Base-by-base conservation (phyloP, 768 basidiomycete genomes). In the Suillus hirtellus region DNA sequence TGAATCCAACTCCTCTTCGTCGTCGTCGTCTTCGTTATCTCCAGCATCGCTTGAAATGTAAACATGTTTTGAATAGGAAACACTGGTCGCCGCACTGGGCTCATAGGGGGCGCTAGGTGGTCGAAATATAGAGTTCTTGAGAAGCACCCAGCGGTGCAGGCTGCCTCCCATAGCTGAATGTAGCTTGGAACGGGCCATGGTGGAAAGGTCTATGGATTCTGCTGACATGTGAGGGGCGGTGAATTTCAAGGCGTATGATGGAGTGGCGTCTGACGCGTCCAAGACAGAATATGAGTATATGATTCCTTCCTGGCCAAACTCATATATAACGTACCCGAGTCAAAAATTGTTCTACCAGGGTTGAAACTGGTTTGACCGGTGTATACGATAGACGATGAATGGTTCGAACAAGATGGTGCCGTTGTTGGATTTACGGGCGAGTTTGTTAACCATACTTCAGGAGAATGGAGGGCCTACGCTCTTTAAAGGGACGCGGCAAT, bases 391-490 rank as follows among this genome's bases (percentile, higher is more conserved):
- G 77, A 91, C 90, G 77, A 91, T 88, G 81, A 89, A 87, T 65
- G 91, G 91, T 81, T 92, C 90, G 77, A 93, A 93, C 73, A 92
- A 85, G 65, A 92, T 84, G 78, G 89, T 88, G 82, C 91, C 90
- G 89, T 91, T 88, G 83, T 87, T 89, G 74, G 89, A 88, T 77
- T 82, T 88, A 69, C 88, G 89, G 73, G 86, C 81, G 75, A 87
- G 86, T 86, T 87, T 90, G 81, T 91, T 87, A 83, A 92, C 89
- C 91, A 93, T 93, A 82, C 76, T 84, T 76, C 70, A 68, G 72
- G 68, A 68, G 72, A 64, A 67, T 56, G 65, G 67, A 63, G 65
- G 74, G 72, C 72, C 74, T 66, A 66, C 63, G 66, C 68, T 69
- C 69, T 65, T 68, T 67, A 40, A 49, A 64, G 44, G 68, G 66